phyloP scores from a whole-genome alignment of 129 eudicot species.

The Saussurea involucrata region DNA sequence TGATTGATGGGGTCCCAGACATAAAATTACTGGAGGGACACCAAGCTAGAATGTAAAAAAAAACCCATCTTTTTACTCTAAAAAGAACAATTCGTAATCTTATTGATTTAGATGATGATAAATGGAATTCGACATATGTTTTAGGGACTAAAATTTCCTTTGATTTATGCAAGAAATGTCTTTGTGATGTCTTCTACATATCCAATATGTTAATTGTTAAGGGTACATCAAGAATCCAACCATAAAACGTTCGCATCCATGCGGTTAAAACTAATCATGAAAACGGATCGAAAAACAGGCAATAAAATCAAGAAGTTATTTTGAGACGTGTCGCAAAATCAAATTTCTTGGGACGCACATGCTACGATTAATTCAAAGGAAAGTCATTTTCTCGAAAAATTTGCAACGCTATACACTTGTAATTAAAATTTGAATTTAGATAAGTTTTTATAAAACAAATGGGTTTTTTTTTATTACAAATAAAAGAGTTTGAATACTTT shows the following conservation, averaged over 20 bases:
- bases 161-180: neutral
- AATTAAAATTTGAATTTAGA: neutral
- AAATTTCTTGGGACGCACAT: neutral
- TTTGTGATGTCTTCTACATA: neutral
- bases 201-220: too few species aligned
- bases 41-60: too few species aligned
- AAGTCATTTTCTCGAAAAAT: neutral
- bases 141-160: neutral
- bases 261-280: neutral
- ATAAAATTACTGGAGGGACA: too few species aligned
- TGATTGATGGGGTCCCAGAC: too few species aligned
- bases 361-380: neutral
- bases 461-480: neutral
- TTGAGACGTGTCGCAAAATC: neutral
- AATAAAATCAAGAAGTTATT: neutral
- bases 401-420: too few species aligned
- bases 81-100: neutral
- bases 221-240: neutral
- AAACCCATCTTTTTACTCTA: too few species aligned
- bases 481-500: too few species aligned
- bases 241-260: neutral
- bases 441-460: neutral
- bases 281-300: neutral
- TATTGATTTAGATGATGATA: neutral
- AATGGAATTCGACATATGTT: neutral